Evolutionary conservation across 2,329 filamentous ascomycete genomes (phyloP), one percentile per base, ranked within the genome.

Genomic region (Pseudogymnoascus sp.): DNA sequence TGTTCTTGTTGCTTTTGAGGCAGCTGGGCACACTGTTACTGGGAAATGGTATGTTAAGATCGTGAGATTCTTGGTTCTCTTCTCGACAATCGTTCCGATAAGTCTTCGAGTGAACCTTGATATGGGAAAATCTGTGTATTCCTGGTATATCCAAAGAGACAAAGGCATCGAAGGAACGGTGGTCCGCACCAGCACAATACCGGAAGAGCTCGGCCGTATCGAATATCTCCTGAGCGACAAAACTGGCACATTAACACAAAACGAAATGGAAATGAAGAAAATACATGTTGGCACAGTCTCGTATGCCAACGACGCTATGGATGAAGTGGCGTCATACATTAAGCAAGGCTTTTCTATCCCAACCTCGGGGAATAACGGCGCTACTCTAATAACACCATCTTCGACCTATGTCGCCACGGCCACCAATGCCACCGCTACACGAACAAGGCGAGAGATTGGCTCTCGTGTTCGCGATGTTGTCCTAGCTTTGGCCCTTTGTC

Each of bases 51-150:
- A 97, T 74, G 86, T 97, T 68, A 93, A 95, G 67, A 96, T 97
- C 70, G 94, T 96, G 86, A 88, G 93, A n/a, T 99, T 97, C 73
- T 78, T 99, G 66, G 95, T 99, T 65, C 80, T 99, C 0, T 99
- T 99, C 79, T 97, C 93, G n/a, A 97, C 93, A 0, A 99, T 99
- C 71, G 95, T 99, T 25, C 94, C 94, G 1, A 97, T 99, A 75
- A 96, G 92, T 76, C 80, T 99, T 68, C 89, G 94, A 60, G 94
- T 99, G 69, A 99, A 99, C 73, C 80, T 99, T 16, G 94, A 99
- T 72, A 88, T 99, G 84, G 95, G 93, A 40, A 99, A 99, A 76
- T 93, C 90, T 63, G 91, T 94, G 1, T 99, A 97, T 75, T 95
- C 92, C 7, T 90, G 89, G 77, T 96, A 97, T 72, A 99, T 99